Conservation (phyloP, 495 filamentous ascomycete species). For the Tuber indicum region DNA sequence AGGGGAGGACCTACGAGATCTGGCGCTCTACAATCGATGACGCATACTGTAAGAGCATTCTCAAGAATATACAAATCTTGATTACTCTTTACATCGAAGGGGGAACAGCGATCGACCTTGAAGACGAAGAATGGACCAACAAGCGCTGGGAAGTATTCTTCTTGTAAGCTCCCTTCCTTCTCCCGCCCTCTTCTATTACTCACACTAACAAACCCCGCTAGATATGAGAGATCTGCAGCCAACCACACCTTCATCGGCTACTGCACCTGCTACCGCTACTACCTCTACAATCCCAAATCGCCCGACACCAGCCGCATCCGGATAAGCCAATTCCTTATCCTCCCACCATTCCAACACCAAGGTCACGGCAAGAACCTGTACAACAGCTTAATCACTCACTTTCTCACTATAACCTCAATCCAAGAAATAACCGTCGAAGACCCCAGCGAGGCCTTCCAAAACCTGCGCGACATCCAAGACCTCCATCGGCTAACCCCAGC, state of each 20-base stretch:
- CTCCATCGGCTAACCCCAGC: conserved; percentile 57
- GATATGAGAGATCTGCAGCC: conserved; percentile 60
- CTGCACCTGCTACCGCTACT: conserved; percentile 82
- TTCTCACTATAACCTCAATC: conserved; percentile 56
- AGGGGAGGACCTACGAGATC: conserved; percentile 47
- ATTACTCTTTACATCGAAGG: conserved; percentile 90
- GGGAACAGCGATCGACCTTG: conserved; percentile 61
- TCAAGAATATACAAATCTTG: conserved; percentile 67
- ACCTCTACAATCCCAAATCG: conserved; percentile 49
- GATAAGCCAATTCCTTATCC: conserved; percentile 90
- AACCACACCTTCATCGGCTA: conserved; percentile 44
- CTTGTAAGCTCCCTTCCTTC: conserved; percentile 23
- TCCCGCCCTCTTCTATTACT: neutral
- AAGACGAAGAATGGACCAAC: conserved; percentile 66
- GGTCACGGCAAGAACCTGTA: conserved; percentile 79
- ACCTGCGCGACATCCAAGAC: conserved; percentile 78
- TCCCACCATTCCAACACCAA: conserved; percentile 75
- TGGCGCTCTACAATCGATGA: conserved; percentile 51
- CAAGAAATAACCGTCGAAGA: conserved; percentile 91
- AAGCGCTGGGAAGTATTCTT: conserved; percentile 86
- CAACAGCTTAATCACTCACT: conserved; percentile 59
- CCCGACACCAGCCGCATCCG: conserved; percentile 55
- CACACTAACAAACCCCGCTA: conserved; percentile 23
- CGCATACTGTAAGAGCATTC: conserved; percentile 51
- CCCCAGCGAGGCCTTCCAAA: conserved; percentile 89